Percentiles rank a stretch among this genome's conserved stretches.
These are phyloP conservation scores for Madurella mycetomatis DNA, from an alignment of 2,329 filamentous ascomycete genomes.

Conservation along the genomic window DNA sequence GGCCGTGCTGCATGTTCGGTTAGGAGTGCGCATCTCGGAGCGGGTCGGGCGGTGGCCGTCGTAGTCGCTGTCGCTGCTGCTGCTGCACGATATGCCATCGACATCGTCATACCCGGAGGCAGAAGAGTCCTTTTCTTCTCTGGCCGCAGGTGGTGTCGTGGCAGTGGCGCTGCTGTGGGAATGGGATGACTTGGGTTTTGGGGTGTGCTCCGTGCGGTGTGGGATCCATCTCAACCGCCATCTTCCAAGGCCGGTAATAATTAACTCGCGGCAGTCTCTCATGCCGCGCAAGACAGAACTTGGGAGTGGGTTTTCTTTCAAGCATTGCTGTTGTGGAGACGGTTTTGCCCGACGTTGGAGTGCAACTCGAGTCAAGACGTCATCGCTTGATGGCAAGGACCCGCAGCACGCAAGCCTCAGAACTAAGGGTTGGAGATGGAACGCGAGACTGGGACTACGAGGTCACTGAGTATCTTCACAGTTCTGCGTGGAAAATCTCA, in stretches of 20 bases:
- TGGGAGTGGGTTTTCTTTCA: not conserved
- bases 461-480: too few relatives aligned
- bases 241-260: not conserved
- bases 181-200: not conserved
- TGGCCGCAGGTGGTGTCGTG: too few relatives aligned
- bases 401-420: not conserved
- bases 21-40: conserved; percentile 18
- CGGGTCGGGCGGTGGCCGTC: conserved; percentile 31
- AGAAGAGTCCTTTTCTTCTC: not conserved
- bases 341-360: not conserved
- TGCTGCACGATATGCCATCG: conserved; percentile 1
- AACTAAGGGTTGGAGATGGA: too few relatives aligned
- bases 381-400: not conserved
- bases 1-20: conserved; percentile 6
- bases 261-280: not conserved
- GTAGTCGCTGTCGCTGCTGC: conserved; percentile 16
- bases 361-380: not conserved
- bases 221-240: not conserved
- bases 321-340: not conserved
- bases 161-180: not conserved
- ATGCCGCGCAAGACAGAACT: not conserved
- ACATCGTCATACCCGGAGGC: conserved; percentile 1
- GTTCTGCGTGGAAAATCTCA: too few relatives aligned
- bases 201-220: not conserved
- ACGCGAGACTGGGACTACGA: too few relatives aligned